Conservation (phyloP, 2,329 filamentous ascomycete species). For the Aschersonia sp. region DNA sequence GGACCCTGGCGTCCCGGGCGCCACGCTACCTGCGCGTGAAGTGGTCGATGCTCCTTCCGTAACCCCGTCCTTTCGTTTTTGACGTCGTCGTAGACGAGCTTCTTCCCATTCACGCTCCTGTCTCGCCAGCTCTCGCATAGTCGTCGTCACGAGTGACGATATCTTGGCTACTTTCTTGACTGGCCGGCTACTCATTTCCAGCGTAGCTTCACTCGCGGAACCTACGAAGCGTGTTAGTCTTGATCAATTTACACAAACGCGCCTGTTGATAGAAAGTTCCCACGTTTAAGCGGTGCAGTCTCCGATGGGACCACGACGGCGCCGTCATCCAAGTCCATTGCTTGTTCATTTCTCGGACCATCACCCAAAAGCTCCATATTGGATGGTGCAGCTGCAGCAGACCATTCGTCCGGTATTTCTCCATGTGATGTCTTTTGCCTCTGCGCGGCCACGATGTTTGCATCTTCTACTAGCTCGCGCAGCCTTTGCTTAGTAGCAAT, state of each 20-base stretch:
- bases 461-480: conserved; percentile 62
- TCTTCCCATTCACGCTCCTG: conserved; percentile 62
- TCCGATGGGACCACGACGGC: conserved; percentile 24
- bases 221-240: conserved; percentile 14
- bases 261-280: conserved; percentile 10
- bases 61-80: conserved; percentile 44
- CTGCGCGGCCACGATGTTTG: conserved; percentile 52
- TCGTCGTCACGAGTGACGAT: conserved; percentile 33
- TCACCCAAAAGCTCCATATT: conserved; percentile 23
- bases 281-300: conserved; percentile 46
- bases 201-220: conserved; percentile 18
- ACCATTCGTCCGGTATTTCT: conserved; percentile 60
- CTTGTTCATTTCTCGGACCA: neutral
- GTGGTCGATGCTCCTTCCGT: conserved; percentile 31
- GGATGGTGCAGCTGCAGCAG: conserved; percentile 47
- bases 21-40: conserved; percentile 40
- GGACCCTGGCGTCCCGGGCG: conserved; percentile 45
- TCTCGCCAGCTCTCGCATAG: conserved; percentile 46
- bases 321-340: conserved; percentile 27
- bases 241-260: too few species aligned
- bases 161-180: conserved; percentile 30
- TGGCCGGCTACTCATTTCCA: conserved; percentile 25
- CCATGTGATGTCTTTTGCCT: conserved; percentile 71
- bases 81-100: conserved; percentile 50
- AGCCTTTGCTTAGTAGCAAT: conserved; percentile 71